Percentiles rank a stretch among this genome's conserved stretches.
Conservation (phyloP, 208 protist species). For the Trypanosoma congolense region DNA sequence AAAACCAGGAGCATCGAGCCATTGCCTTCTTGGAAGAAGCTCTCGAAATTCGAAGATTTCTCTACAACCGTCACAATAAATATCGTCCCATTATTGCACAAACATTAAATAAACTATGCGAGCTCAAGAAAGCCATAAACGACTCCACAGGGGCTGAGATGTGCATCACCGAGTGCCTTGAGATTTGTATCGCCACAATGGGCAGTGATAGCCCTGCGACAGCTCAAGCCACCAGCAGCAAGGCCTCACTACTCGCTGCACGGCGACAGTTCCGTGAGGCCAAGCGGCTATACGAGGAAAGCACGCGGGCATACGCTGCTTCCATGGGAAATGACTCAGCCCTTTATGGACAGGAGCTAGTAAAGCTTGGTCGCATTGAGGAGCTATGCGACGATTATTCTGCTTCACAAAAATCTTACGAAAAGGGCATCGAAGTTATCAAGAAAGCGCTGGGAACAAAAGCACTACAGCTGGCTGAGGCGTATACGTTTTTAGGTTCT, state of each 20-base stretch:
- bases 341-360: slow-evolving; percentile 68
- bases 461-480: slow-evolving; percentile 67
- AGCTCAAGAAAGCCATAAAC: slow-evolving; percentile 77
- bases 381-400: slow-evolving; percentile 74
- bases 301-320: slow-evolving; percentile 58
- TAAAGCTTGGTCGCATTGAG: slow-evolving; percentile 78
- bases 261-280: slow-evolving; percentile 82
- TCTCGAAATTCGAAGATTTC: slow-evolving; percentile 79
- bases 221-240: slow-evolving; percentile 80
- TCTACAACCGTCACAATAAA: slow-evolving; percentile 75
- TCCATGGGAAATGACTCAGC: slow-evolving; percentile 75
- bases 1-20: slow-evolving; percentile 54
- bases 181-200: slow-evolving; percentile 78
- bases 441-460: slow-evolving; percentile 58
- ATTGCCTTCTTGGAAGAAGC: slow-evolving; percentile 84
- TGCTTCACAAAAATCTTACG: slow-evolving; percentile 64
- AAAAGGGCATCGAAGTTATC: slow-evolving; percentile 58
- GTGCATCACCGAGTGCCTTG: slow-evolving; percentile 83
- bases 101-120: slow-evolving; percentile 85
- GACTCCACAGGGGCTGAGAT: slow-evolving; percentile 79
- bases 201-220: slow-evolving; percentile 80
- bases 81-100: slow-evolving; percentile 88
- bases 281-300: slow-evolving; percentile 74
- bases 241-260: slow-evolving; percentile 68
- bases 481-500: slow-evolving; percentile 67